Base-by-base conservation (phyloP, 495 filamentous ascomycete genomes). In the Penicillium ucsense region DNA sequence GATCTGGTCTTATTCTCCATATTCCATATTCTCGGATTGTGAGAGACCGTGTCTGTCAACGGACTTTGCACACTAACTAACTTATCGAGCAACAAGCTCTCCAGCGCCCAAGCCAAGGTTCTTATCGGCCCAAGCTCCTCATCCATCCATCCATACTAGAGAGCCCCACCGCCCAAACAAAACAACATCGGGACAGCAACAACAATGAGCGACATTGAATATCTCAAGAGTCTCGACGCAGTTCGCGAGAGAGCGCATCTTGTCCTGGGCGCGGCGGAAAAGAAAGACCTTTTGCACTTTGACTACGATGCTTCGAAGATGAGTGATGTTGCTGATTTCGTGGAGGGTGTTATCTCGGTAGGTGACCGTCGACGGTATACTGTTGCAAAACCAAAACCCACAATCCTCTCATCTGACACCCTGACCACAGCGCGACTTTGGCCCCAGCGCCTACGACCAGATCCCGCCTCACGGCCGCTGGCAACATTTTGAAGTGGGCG, bases 401-500 rank as follows among this genome's bases (percentile, higher is more conserved):
- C 1, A 7, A 6, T 39, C 4, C 3, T 28, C 12, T 39, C 8
- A 5, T 12, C 8, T 11, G 12, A 43, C 43, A 0, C 41, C 12
- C 8, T 8, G 3, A 43, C 31, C 8, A 38, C 20, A 35, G 77
- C 65, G 77, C 43, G 77, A 80, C 56, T 79, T 72, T 50, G 75
- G 72, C 27, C 76, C 77, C 0, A 67, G 77, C 51, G 54, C 47
- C 35, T 80, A 74, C 51, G 46, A 77, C 38, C 43, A 50, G 2
- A 71, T 71, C 34, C 89, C 89, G 3, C 80, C 83, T 8, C 88
- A 94, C 59, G 89, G 89, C 41, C 77, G 89, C 32, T 89, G 89
- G 80, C 89, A 95, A 64, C 89, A 95, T 60, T 95, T 95, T 56
- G 82, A 85, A 41, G 81, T 90, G 45, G 89, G 89, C n/a, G 85